Evolutionary conservation across 2,329 filamentous ascomycete species (phyloP), one percentile per base, ranked within the genome.

Genomic region (Diaporthe destruens): DNA sequence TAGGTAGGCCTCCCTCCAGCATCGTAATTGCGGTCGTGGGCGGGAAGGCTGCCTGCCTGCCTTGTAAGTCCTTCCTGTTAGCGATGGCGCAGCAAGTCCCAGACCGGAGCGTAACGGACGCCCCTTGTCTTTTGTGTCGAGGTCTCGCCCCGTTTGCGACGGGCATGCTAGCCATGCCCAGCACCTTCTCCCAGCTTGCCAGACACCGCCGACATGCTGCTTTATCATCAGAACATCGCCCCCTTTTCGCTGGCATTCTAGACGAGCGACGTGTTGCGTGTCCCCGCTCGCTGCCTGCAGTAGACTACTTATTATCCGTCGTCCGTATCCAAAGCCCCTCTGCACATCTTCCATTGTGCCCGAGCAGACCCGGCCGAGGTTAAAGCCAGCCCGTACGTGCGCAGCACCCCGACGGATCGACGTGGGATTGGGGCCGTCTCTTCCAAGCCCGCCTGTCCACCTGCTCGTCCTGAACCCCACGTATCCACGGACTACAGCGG

Each of bases 251-350:
- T 49, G 55, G 61, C 61, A 53, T 66, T 67, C 53, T 55, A 72
- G 61, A 53, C 61, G 18, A 20, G 61, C 25, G 61, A 66, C 47
- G 61, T 66, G 61, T 65, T 63, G 66, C 71, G 66, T 70, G 57
- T 63, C 51, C 49, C 49, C 67, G 36, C 39, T 34, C 57, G 29
- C 71, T 72, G 65, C 71, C 66, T 72, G n/a, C 69, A 55, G 56
- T 66, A 29, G 29, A 29, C 29, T 66, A 66, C 61, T 53, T 66
- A 53, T 61, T 61, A 12, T 29, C 29, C 57, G 47, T 51, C 44
- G n/a, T 34, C 32, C 44, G 18, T 14, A 14, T 34, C 44, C 44
- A 53, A n/a, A 36, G 61, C 61, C 12, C 29, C 44, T 29, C 29
- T 29, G 5, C 29, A 29, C 29, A 29, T 29, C 2, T 29, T 66